Evolutionary conservation across 2,329 filamentous ascomycete genomes (phyloP).

Genomic region (Diaporthe eres): DNA sequence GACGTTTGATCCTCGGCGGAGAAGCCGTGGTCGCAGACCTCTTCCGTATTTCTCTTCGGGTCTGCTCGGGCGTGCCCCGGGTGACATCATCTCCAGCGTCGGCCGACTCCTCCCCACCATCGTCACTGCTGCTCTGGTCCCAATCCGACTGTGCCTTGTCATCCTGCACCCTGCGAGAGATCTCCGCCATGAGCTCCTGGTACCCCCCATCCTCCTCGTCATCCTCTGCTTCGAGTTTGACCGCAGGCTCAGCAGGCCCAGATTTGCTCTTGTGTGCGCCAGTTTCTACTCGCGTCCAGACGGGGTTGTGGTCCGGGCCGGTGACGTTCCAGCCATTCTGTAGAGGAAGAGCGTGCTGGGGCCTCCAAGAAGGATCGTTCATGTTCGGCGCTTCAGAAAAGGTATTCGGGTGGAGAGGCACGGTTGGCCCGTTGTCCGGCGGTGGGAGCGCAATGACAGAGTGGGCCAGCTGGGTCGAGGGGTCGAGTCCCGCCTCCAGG

Average conservation of each 20-base stretch:
- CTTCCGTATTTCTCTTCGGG: neutral
- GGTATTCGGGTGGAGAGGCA: neutral
- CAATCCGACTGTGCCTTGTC: conserved; percentile 1
- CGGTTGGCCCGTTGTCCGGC: neutral
- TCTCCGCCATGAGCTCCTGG: conserved; percentile 17
- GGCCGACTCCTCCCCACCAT: neutral
- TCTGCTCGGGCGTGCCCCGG: neutral
- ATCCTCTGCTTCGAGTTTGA: neutral
- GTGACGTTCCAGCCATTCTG: neutral
- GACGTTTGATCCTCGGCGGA: neutral
- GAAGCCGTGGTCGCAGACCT: neutral
- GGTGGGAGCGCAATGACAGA: conserved; percentile 19
- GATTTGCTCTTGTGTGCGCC: neutral
- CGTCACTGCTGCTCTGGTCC: neutral
- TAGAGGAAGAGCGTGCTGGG: neutral
- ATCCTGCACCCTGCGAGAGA: neutral
- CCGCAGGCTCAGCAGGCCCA: neutral
- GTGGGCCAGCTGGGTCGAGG: conserved; percentile 10
- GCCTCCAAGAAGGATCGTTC: conserved; percentile 16
- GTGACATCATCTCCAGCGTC: neutral
- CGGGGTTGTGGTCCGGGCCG: neutral
- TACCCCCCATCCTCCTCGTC: conserved; percentile 5
- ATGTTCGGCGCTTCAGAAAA: conserved; percentile 16
- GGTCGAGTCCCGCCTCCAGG: conserved; percentile 27
- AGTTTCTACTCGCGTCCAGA: neutral